Evolutionary conservation across 164 flowering plant genomes (phyloP).

Genomic region (Paratinospora sagittata): DNA sequence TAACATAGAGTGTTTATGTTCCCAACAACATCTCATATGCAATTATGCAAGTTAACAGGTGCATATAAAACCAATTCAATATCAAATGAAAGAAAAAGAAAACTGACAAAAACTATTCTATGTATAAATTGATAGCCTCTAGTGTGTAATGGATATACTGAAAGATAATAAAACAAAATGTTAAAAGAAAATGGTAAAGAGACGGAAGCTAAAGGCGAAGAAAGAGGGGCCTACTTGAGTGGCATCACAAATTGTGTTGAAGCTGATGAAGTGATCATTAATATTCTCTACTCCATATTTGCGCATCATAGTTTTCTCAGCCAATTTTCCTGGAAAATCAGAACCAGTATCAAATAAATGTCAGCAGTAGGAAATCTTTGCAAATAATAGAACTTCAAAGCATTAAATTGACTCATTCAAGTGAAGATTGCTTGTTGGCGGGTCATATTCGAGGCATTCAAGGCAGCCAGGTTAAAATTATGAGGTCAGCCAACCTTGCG

Average conservation of each 20-base stretch:
- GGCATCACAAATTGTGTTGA: constrained; percentile 95
- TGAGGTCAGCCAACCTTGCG: too few species aligned
- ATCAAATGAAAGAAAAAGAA: neutral
- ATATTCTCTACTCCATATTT: constrained; percentile 78
- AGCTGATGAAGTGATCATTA: constrained; percentile 73
- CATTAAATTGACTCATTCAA: too few species aligned
- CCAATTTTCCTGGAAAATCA: constrained; percentile 57
- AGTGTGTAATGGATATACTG: neutral
- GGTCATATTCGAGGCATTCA: too few species aligned
- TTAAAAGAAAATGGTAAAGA: neutral
- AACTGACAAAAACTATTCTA: neutral
- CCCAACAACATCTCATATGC: neutral
- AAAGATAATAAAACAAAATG: neutral
- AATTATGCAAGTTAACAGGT: neutral
- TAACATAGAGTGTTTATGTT: too few species aligned
- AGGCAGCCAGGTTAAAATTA: too few species aligned
- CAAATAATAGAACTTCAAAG: constrained; percentile 1
- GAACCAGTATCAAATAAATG: constrained; percentile 9
- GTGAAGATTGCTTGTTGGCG: too few species aligned
- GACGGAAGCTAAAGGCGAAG: neutral
- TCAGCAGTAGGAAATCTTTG: neutral
- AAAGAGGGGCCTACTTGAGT: constrained; percentile 54
- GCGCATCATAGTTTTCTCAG: constrained; percentile 79
- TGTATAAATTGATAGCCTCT: neutral
- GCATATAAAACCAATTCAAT: neutral